These are phyloP conservation scores for Lophiotrema nucula DNA, from an alignment of 495 filamentous ascomycete genomes.

Conservation along the genomic window DNA sequence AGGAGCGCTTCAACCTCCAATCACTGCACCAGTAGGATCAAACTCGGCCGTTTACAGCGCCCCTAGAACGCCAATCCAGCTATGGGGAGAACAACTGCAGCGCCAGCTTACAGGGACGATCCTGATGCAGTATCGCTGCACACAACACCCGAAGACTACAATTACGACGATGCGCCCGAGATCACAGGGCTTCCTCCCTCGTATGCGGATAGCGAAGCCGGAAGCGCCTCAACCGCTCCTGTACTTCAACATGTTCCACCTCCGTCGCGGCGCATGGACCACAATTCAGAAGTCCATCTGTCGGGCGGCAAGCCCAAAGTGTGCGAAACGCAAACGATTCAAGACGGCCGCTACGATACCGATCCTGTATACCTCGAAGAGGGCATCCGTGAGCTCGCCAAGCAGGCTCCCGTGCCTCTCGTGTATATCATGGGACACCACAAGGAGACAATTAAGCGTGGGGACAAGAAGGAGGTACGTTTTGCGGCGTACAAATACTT, in stretches of 20 bases:
- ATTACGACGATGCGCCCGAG: slow-evolving; percentile 37
- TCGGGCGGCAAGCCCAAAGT: slow-evolving; percentile 11
- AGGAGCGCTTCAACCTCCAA: no score
- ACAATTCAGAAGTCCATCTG: not conserved
- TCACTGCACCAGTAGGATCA: not conserved
- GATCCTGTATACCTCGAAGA: slow-evolving; percentile 46
- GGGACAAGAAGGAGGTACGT: slow-evolving; percentile 51
- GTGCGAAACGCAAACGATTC: slow-evolving; percentile 17
- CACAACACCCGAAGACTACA: slow-evolving; percentile 37
- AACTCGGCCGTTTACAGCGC: not conserved
- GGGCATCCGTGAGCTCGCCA: slow-evolving; percentile 40
- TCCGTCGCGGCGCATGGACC: slow-evolving; percentile 3
- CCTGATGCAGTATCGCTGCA: slow-evolving; percentile 37
- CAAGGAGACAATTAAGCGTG: slow-evolving; percentile 44
- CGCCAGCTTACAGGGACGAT: slow-evolving; percentile 31
- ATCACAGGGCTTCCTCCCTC: slow-evolving; percentile 33
- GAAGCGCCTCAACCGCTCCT: slow-evolving; percentile 6
- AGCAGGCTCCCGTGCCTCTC: slow-evolving; percentile 35
- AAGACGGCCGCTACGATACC: slow-evolving; percentile 41
- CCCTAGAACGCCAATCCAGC: not conserved
- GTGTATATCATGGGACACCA: slow-evolving; percentile 53
- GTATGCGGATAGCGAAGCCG: slow-evolving; percentile 33
- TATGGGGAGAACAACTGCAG: slow-evolving; percentile 21
- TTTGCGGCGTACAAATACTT: no score
- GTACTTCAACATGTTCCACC: slow-evolving; percentile 23